Base-by-base conservation (phyloP, 345 rosid species). In the Clarkia xantiana region DNA sequence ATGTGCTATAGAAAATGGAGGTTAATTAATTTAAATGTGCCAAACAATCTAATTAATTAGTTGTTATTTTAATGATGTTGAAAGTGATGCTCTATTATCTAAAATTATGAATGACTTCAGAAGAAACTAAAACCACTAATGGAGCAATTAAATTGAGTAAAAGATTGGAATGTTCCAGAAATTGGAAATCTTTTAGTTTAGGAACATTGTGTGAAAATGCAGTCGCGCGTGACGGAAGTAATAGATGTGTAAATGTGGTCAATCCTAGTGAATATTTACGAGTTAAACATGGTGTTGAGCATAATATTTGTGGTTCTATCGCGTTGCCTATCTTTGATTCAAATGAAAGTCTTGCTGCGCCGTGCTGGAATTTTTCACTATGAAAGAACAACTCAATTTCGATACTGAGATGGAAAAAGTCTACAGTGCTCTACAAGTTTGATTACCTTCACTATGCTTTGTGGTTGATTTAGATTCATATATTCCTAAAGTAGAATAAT, bases 181-280 rank as follows among this genome's bases (percentile, higher is more conserved):
- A 81, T 71, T 73, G 93, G 79, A 54, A 60, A 59, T 54, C 79
- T 91, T 53, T 86, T 56, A 59, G 89, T 86, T 4, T 86, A 96
- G 96, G 93, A 86, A 71, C 83, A 86, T 73, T 88, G 70, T 51
- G n/a, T n/a, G 97, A 84, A 55, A 72, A 68, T 60, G 81, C 77
- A 22, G 80, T 67, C 61, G 80, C 65, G 17, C 93, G 83, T 53
- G 79, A 60, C 3, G 6, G 29, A 23, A 87, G 90, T 44, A 88
- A 80, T 69, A 60, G 65, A 39, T 61, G 67, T 52, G 70, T 87
- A 45, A 70, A 69, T 71, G 96, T 86, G 73, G 86, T 78, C 67
- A 76, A 64, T 17, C 52, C 67, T 15, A 71, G 39, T 49, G 97
- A 90, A 53, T 90, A 80, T 66, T 46, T 83, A 36, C 68, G 95